A percentile compares a stretch with the other conserved stretches of the same genome.
phyloP scores from a whole-genome alignment of 176 grass and related monocot species.

The Eleusine indica region DNA sequence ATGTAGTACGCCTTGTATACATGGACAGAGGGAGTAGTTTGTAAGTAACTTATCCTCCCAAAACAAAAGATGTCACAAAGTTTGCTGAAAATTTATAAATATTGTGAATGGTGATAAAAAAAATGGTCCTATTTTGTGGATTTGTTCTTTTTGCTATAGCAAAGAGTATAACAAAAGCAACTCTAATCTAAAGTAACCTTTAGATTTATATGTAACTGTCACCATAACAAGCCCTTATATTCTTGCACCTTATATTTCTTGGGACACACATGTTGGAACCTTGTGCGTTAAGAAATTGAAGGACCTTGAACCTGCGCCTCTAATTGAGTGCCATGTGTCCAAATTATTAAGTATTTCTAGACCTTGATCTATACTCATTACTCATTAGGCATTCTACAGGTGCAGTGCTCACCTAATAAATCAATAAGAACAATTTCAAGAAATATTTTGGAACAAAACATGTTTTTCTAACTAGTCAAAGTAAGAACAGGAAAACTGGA shows the following conservation, averaged over 20 bases:
- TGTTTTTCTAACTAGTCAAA: neutral
- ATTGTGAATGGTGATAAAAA: neutral
- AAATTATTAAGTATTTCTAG: conserved; percentile 3
- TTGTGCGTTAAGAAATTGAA: neutral
- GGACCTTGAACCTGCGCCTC: neutral
- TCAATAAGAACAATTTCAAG: neutral
- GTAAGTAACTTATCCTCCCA: neutral
- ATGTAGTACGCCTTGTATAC: no score
- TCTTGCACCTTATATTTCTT: neutral
- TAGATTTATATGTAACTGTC: no score
- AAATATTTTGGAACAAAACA: conserved; percentile 2
- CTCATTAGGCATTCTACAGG: neutral
- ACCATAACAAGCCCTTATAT: no score
- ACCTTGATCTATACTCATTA: neutral
- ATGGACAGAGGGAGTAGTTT: neutral
- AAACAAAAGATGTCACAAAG: neutral
- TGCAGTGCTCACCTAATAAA: neutral
- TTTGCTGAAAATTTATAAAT: neutral
- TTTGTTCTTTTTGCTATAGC: neutral
- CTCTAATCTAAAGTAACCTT: no score
- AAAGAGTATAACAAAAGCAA: no score
- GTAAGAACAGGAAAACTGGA: neutral
- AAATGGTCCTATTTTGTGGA: neutral
- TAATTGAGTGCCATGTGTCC: neutral
- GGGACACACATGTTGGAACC: neutral